A percentile compares a stretch with the other conserved stretches of the same genome.
These are phyloP conservation scores for Isoetes engelmannii DNA, from an alignment of 83 land plant species.

Conservation along the genomic window DNA sequence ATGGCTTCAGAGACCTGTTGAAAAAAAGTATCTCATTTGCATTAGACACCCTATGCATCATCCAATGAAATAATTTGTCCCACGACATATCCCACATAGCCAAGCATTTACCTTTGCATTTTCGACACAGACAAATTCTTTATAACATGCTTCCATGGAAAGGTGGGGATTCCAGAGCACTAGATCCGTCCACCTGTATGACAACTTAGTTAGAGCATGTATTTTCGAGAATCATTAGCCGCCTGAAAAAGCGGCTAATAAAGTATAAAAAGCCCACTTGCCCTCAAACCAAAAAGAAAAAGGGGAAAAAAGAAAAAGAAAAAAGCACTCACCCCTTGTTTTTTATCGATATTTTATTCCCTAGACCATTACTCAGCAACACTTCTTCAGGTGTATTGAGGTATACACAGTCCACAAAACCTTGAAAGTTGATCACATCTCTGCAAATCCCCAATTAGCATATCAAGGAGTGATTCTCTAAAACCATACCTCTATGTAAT, in stretches of 20 bases:
- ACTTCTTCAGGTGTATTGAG: conserved; percentile 62
- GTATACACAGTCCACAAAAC: conserved; percentile 91
- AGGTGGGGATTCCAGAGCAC: conserved; percentile 95
- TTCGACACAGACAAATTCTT: conserved; percentile 95
- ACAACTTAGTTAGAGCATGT: neutral
- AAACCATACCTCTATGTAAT: too few relatives aligned
- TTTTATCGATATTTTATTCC: conserved; percentile 54
- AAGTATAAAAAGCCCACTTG: neutral
- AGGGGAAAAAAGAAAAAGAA: neutral
- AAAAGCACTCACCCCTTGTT: conserved; percentile 56
- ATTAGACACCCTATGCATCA: too few relatives aligned
- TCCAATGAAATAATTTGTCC: too few relatives aligned
- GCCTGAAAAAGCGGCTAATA: neutral
- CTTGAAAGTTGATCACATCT: conserved; percentile 76
- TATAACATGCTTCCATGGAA: conserved; percentile 77
- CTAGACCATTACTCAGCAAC: conserved; percentile 69
- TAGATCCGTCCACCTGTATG: conserved; percentile 86
- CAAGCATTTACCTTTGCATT: conserved; percentile 69
- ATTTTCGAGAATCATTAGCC: neutral
- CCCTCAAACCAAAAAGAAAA: neutral
- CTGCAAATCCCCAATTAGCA: conserved; percentile 25
- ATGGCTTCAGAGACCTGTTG: too few relatives aligned
- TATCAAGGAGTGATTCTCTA: too few relatives aligned
- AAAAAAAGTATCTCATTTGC: too few relatives aligned
- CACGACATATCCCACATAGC: too few relatives aligned